Percentiles rank a stretch among this genome's conserved stretches.
These are phyloP conservation scores for Solanum paucissectum DNA, from an alignment of 257 asterid species.

Conservation along the genomic window DNA sequence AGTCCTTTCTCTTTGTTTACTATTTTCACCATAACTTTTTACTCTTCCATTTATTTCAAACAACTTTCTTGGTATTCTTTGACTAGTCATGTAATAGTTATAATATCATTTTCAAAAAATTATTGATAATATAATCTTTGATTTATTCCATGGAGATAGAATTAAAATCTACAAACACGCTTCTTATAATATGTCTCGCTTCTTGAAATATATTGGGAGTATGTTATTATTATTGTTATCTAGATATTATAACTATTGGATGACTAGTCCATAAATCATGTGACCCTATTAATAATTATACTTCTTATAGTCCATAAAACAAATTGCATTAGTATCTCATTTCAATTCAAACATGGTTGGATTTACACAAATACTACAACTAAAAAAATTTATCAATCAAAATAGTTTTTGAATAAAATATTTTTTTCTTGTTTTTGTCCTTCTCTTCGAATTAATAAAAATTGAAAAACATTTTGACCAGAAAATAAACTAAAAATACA, in stretches of 20 bases:
- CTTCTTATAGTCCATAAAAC: not conserved
- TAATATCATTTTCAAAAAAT: too few species aligned
- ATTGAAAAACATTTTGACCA: not conserved
- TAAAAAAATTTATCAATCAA: not conserved
- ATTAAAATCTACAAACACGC: not conserved
- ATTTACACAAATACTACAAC: not conserved
- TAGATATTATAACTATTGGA: not conserved
- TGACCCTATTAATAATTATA: not conserved
- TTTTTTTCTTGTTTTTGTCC: not conserved
- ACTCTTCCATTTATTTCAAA: not conserved
- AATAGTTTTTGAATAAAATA: not conserved
- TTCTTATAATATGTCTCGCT: not conserved
- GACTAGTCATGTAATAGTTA: not conserved
- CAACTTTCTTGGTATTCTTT: not conserved
- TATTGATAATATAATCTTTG: too few species aligned
- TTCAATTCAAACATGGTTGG: not conserved
- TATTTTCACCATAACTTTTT: not conserved
- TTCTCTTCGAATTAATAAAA: not conserved
- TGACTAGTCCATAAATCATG: not conserved
- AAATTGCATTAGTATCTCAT: too few species aligned
- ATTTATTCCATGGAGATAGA: not conserved
- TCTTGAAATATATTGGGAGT: not conserved
- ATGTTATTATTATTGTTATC: not conserved
- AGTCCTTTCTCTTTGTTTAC: not conserved
- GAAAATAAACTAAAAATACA: not conserved